Conservation (phyloP, 176 grass and related monocot genomes). For the Coix lacrymajobi region DNA sequence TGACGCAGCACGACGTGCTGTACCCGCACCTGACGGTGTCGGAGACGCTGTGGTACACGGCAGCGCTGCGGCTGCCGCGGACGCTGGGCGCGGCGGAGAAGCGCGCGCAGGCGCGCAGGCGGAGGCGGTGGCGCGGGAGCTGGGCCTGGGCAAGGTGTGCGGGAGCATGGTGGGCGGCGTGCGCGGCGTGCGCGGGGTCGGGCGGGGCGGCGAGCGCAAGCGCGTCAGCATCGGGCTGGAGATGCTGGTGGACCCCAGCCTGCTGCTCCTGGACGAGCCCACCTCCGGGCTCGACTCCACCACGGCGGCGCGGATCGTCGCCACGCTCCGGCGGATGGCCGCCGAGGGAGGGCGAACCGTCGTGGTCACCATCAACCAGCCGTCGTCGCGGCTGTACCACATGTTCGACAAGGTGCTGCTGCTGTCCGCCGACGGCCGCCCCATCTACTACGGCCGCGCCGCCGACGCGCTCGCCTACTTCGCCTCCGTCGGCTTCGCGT, state of each 20-base stretch:
- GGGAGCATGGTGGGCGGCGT: constrained; percentile 82
- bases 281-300: constrained; percentile 95
- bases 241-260: constrained; percentile 83
- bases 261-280: constrained; percentile 93
- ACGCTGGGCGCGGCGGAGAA: constrained; percentile 49
- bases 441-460: constrained; percentile 91
- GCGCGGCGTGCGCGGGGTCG: constrained; percentile 72
- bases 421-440: constrained; percentile 69
- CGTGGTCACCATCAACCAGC: constrained; percentile 94
- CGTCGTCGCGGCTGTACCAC: constrained; percentile 86
- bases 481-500: constrained; percentile 64
- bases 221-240: constrained; percentile 97
- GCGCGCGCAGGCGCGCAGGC: constrained; percentile 57
- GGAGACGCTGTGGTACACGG: constrained; percentile 93
- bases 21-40: constrained; percentile 90
- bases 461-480: constrained; percentile 73
- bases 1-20: constrained; percentile 88
- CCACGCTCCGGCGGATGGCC: constrained; percentile 68
- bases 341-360: constrained; percentile 57
- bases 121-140: constrained; percentile 57
- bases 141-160: constrained; percentile 71
- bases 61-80: constrained; percentile 70
- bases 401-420: constrained; percentile 98
- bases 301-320: constrained; percentile 61
- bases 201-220: constrained; percentile 89